phyloP scores from a whole-genome alignment of 306 rosid genomes.

The Vachellia pachyceras region DNA sequence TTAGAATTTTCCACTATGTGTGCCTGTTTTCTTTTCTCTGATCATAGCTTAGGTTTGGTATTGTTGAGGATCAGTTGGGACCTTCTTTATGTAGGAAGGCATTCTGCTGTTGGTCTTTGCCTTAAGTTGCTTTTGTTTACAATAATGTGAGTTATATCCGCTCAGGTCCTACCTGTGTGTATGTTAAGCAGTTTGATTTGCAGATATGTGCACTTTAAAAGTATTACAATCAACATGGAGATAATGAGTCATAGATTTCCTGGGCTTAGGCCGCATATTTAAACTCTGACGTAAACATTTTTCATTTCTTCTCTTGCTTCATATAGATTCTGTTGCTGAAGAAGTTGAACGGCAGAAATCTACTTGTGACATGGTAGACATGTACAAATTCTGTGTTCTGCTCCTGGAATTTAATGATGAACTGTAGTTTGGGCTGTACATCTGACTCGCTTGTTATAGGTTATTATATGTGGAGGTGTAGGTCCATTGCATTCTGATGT shows the following conservation, averaged over 20 bases:
- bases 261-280: not conserved
- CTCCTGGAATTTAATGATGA: slow-evolving; percentile 27
- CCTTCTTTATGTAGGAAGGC: slow-evolving; percentile 71
- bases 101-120: slow-evolving; percentile 77
- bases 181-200: slow-evolving; percentile 28
- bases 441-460: slow-evolving; percentile 55
- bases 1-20: slow-evolving; percentile 20
- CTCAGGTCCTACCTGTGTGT: slow-evolving; percentile 15
- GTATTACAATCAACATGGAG: slow-evolving; percentile 16
- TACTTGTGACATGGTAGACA: slow-evolving; percentile 74
- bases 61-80: slow-evolving; percentile 87
- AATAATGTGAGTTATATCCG: slow-evolving; percentile 74
- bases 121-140: slow-evolving; percentile 65
- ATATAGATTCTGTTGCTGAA: slow-evolving; percentile 94
- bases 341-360: slow-evolving; percentile 79
- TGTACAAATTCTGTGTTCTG: slow-evolving; percentile 24
- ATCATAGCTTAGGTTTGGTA: slow-evolving; percentile 98
- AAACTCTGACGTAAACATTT: slow-evolving; percentile 21
- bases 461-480: slow-evolving; percentile 88
- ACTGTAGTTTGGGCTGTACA: slow-evolving; percentile 34
- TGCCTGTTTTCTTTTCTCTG: slow-evolving; percentile 52
- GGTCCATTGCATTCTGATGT: slow-evolving; percentile 97
- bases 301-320: slow-evolving; percentile 31
- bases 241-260: not conserved
- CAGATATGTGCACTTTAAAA: slow-evolving; percentile 16